phyloP scores from a whole-genome alignment of 78 protist species.

The Parvularia atlantis region DNA sequence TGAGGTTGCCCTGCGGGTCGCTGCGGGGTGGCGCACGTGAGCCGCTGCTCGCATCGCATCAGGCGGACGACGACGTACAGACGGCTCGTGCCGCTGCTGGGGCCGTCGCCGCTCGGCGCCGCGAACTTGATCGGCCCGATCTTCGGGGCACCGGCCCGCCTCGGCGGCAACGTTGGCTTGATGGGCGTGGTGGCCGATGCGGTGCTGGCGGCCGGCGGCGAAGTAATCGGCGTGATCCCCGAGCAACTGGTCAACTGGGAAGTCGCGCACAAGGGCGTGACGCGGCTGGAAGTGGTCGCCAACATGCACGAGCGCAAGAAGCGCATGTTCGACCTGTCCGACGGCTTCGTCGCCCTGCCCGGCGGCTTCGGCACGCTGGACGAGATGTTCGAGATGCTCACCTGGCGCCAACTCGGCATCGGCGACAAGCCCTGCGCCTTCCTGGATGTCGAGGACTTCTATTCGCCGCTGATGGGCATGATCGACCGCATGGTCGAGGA shows the following conservation, averaged over 20 bases:
- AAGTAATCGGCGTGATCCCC: neutral
- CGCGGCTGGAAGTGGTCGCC: neutral
- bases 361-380: conserved; percentile 42
- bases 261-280: neutral
- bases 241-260: neutral
- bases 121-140: no score
- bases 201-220: neutral
- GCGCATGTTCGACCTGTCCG: neutral
- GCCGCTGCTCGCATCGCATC: no score
- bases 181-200: neutral
- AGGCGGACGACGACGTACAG: no score
- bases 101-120: no score
- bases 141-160: no score
- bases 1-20: no score
- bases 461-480: neutral
- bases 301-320: conserved; percentile 15
- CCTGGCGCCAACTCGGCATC: conserved; percentile 26
- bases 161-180: no score
- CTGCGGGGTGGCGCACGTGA: no score
- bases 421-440: conserved; percentile 2
- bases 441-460: conserved; percentile 12
- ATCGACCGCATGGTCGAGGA: neutral
- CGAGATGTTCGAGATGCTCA: conserved; percentile 16
- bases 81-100: no score
- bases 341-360: conserved; percentile 33